Percentiles rank a stretch among this genome's conserved stretches.
These are phyloP conservation scores for Saturnispora zaruensis DNA, from an alignment of 805 yeast species.

Conservation along the genomic window DNA sequence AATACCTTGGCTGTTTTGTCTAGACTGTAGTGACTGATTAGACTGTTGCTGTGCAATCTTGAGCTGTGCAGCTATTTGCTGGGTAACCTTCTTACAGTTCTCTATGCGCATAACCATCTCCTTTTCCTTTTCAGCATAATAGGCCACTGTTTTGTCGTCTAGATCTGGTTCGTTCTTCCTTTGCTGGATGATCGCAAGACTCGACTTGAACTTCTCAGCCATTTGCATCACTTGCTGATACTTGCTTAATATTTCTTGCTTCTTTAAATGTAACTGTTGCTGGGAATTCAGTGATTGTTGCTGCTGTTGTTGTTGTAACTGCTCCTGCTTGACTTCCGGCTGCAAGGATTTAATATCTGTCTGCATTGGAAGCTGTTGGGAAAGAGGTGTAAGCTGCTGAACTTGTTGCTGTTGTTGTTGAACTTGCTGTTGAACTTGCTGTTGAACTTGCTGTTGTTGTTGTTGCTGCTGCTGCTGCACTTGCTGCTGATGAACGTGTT, in stretches of 20 bases:
- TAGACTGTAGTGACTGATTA: constrained; percentile 11
- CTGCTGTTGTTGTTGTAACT: constrained; percentile 6
- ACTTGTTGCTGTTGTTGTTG: background rate
- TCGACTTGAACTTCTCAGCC: constrained; percentile 41
- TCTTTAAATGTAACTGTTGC: constrained; percentile 21
- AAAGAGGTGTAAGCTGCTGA: background rate
- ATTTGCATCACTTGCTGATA: constrained; percentile 38
- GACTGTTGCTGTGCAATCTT: constrained; percentile 21
- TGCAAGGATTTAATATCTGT: constrained; percentile 8
- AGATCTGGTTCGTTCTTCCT: constrained; percentile 37
- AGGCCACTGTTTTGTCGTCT: constrained; percentile 37
- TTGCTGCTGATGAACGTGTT: constrained; percentile 12
- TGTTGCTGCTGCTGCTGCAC: constrained; percentile 9
- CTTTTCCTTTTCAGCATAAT: constrained; percentile 40
- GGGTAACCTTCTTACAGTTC: constrained; percentile 35
- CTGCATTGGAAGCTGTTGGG: background rate
- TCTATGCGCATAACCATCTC: constrained; percentile 39
- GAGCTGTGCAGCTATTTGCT: constrained; percentile 39
- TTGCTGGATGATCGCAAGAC: constrained; percentile 41
- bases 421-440: background rate
- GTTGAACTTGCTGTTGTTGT: constrained; percentile 6
- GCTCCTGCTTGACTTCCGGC: background rate
- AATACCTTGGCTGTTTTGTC: constrained; percentile 1
- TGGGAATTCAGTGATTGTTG: constrained; percentile 16
- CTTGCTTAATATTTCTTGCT: constrained; percentile 28